Conservation (phyloP, 129 eudicot species). For the Calendula officinalis region DNA sequence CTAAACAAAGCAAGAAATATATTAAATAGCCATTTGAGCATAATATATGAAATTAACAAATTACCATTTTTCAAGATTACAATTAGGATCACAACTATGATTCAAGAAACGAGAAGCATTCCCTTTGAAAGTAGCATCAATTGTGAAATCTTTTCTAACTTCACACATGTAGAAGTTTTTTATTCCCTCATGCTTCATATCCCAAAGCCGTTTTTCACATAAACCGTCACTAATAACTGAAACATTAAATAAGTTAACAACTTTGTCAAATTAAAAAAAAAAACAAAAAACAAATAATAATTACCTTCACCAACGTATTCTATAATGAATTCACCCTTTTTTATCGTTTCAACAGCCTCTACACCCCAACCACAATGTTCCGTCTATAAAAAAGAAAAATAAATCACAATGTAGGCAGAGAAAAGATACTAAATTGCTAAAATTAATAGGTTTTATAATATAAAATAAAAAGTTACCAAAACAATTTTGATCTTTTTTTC, state of each 20-base stretch:
- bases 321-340: slow-evolving; percentile 76
- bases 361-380: slow-evolving; percentile 94
- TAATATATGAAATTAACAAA: slow-evolving; percentile 14
- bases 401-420: neutral
- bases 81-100: slow-evolving; percentile 94
- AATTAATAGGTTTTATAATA: neutral
- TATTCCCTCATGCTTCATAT: slow-evolving; percentile 58
- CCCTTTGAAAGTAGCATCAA: slow-evolving; percentile 92
- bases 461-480: slow-evolving; percentile 40
- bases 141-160: slow-evolving; percentile 73
- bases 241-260: slow-evolving; percentile 12
- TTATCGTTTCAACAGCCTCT: slow-evolving; percentile 72
- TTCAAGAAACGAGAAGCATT: slow-evolving; percentile 81
- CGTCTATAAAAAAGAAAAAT: slow-evolving; percentile 42
- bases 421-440: no score
- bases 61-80: slow-evolving; percentile 91
- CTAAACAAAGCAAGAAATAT: slow-evolving; percentile 32
- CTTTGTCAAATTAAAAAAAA: slow-evolving; percentile 5
- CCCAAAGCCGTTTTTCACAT: slow-evolving; percentile 88
- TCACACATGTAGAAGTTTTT: slow-evolving; percentile 88
- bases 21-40: neutral
- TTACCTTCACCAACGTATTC: slow-evolving; percentile 97
- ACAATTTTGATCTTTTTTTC: slow-evolving; percentile 75
- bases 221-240: slow-evolving; percentile 81
- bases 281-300: neutral